Conservation (phyloP, 2,329 filamentous ascomycete species). For the Ilyonectria sp. region DNA sequence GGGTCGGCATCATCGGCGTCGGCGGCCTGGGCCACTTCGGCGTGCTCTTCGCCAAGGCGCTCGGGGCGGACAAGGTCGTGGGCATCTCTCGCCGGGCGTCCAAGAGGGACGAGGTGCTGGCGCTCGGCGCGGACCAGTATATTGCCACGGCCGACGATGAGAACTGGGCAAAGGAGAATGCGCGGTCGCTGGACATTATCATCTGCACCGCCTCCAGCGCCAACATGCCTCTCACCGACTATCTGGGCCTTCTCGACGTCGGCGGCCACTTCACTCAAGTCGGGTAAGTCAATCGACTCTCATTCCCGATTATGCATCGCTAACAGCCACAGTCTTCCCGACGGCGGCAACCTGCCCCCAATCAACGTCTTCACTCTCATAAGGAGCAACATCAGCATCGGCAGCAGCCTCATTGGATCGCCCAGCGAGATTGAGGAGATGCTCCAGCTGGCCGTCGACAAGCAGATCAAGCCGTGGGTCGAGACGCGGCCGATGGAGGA, state of each 20-base stretch:
- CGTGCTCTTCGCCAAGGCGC: slow-evolving; percentile 76
- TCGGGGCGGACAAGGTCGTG: slow-evolving; percentile 73
- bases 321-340: slow-evolving; percentile 51
- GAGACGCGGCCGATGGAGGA: slow-evolving; percentile 68
- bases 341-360: slow-evolving; percentile 44
- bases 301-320: slow-evolving; percentile 53
- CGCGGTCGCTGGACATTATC: slow-evolving; percentile 68
- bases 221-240: slow-evolving; percentile 73
- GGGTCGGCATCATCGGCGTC: slow-evolving; percentile 76
- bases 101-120: slow-evolving; percentile 69
- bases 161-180: slow-evolving; percentile 68
- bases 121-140: slow-evolving; percentile 69
- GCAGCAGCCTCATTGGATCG: slow-evolving; percentile 63
- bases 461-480: slow-evolving; percentile 71
- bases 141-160: slow-evolving; percentile 61
- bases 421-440: slow-evolving; percentile 72
- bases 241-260: slow-evolving; percentile 71
- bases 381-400: slow-evolving; percentile 55
- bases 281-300: slow-evolving; percentile 54
- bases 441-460: slow-evolving; percentile 70
- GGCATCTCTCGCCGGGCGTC: slow-evolving; percentile 68
- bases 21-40: slow-evolving; percentile 80
- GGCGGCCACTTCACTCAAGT: slow-evolving; percentile 77
- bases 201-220: slow-evolving; percentile 68
- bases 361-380: slow-evolving; percentile 45